phyloP scores from a whole-genome alignment of 2,329 filamentous ascomycete species.

The Botrytis fabae region DNA sequence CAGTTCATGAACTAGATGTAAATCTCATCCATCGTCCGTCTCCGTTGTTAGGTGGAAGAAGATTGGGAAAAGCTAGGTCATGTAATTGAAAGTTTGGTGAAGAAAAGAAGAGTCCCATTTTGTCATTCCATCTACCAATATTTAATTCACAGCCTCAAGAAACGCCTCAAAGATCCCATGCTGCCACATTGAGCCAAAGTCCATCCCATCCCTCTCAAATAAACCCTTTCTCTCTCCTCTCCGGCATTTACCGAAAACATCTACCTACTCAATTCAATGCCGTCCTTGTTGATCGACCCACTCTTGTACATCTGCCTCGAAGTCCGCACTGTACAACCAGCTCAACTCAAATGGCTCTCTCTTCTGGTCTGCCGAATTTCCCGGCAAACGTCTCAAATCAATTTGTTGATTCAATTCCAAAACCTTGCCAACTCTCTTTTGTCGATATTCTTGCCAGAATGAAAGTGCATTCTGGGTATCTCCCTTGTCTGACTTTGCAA shows the following conservation, averaged over 20 bases:
- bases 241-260: not conserved
- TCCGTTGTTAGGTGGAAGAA: not conserved
- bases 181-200: not conserved
- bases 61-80: not conserved
- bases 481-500: constrained; percentile 36
- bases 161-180: not conserved
- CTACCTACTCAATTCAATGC: not conserved
- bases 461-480: constrained; percentile 39
- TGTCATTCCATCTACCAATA: not conserved
- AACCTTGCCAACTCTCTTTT: constrained; percentile 50
- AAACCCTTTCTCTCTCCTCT: not conserved
- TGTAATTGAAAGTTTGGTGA: not conserved
- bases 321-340: constrained; percentile 27
- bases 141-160: not conserved
- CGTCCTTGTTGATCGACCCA: constrained; percentile 23
- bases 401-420: constrained; percentile 49
- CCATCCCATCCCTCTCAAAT: not conserved
- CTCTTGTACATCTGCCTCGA: constrained; percentile 24
- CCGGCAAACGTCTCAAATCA: constrained; percentile 38
- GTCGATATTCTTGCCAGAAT: constrained; percentile 51
- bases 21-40: not conserved
- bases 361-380: constrained; percentile 41
- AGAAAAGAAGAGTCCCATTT: not conserved
- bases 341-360: constrained; percentile 44
- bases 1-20: not conserved